These are phyloP conservation scores for Penicillium crystallinum DNA, from an alignment of 495 filamentous ascomycete genomes.

Conservation along the genomic window DNA sequence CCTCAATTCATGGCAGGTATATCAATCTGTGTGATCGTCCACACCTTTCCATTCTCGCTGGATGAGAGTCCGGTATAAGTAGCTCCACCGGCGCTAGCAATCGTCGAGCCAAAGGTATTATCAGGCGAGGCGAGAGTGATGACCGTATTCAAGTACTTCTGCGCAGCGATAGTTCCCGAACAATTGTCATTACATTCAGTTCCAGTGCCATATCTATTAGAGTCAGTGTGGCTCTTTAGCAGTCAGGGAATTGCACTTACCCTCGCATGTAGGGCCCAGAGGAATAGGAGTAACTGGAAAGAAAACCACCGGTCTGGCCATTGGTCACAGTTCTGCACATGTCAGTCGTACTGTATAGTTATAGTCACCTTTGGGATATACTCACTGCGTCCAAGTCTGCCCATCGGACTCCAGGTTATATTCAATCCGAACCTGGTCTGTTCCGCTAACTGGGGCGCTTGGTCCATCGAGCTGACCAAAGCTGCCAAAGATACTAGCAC, in stretches of 20 bases:
- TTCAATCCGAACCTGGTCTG: constrained; percentile 31
- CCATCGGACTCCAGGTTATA: constrained; percentile 28
- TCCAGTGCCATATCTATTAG: constrained; percentile 31
- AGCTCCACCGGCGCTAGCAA: constrained; percentile 23
- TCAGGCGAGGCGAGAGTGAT: constrained; percentile 33
- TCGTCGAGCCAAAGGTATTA: constrained; percentile 30
- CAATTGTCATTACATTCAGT: constrained; percentile 33
- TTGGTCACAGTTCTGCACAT: constrained; percentile 27
- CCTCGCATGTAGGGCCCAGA: constrained; percentile 36
- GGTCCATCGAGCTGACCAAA: constrained; percentile 33
- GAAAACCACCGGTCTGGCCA: constrained; percentile 23
- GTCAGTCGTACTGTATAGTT: neutral
- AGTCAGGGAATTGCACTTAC: constrained; percentile 15
- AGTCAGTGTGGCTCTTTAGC: neutral
- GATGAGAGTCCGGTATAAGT: constrained; percentile 28
- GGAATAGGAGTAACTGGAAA: constrained; percentile 25
- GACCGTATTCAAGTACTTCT: constrained; percentile 31
- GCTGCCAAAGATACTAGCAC: constrained; percentile 35
- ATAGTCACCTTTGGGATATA: too few species aligned
- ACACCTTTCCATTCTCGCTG: constrained; percentile 29
- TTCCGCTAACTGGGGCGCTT: constrained; percentile 23
- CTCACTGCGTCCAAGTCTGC: constrained; percentile 33
- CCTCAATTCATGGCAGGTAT: constrained; percentile 27
- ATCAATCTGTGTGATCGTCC: constrained; percentile 29
- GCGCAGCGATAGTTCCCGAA: constrained; percentile 29